A percentile compares a stretch with the other conserved stretches of the same genome.
Evolutionary conservation across 352 stramenopile species (phyloP).

Genomic region (Globisporangium polare): DNA sequence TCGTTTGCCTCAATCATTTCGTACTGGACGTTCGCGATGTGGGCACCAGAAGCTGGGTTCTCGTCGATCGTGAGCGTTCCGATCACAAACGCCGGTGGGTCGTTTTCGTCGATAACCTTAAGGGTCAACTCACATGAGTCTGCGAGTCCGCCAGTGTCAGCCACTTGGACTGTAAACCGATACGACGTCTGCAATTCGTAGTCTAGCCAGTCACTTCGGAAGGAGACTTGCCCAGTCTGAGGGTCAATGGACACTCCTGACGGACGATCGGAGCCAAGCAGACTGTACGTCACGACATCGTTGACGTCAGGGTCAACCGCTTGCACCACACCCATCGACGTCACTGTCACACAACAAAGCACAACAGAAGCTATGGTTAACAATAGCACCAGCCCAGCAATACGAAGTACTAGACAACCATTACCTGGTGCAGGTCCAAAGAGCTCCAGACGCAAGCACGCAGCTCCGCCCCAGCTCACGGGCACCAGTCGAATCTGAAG

Average conservation of each 20-base stretch:
- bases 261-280: constrained; percentile 20
- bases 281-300: constrained; percentile 15
- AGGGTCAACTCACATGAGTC: constrained; percentile 6
- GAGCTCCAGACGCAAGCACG: constrained; percentile 44
- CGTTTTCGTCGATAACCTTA: constrained; percentile 1
- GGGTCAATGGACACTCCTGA: constrained; percentile 25
- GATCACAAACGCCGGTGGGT: constrained; percentile 3
- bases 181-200: constrained; percentile 20
- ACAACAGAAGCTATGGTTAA: neutral
- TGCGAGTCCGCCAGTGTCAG: constrained; percentile 14
- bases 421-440: constrained; percentile 41
- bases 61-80: neutral
- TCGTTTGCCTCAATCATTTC: constrained; percentile 10
- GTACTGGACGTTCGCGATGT: neutral
- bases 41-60: constrained; percentile 5
- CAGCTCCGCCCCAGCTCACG: constrained; percentile 23
- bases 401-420: neutral
- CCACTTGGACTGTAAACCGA: constrained; percentile 20
- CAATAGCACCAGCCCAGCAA: neutral
- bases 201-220: constrained; percentile 28
- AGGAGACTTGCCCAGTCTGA: constrained; percentile 16
- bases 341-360: neutral
- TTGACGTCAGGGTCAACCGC: constrained; percentile 6
- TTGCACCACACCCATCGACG: neutral
- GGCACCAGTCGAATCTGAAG: constrained; percentile 41